These are phyloP conservation scores for Phaffomyces antillensis DNA, from an alignment of 805 yeast species.

Conservation along the genomic window DNA sequence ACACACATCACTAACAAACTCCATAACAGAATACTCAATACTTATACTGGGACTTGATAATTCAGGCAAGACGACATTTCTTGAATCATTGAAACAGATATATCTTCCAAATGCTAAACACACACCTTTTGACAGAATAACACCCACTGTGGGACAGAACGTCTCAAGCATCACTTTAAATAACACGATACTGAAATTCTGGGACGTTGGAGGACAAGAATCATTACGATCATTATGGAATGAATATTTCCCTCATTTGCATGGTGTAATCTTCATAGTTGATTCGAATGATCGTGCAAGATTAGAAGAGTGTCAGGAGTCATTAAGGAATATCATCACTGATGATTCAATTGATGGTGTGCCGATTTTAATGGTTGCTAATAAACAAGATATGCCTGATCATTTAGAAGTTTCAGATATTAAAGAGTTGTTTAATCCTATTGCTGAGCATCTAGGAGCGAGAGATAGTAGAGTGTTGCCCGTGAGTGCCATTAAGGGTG, in stretches of 20 bases:
- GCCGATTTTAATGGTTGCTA: constrained; percentile 91
- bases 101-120: constrained; percentile 41
- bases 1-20: not conserved
- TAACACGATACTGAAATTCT: constrained; percentile 51
- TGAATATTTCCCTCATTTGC: constrained; percentile 77
- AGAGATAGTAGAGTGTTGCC: constrained; percentile 88
- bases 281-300: constrained; percentile 85
- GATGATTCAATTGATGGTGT: constrained; percentile 64
- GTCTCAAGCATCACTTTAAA: constrained; percentile 38
- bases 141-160: constrained; percentile 96
- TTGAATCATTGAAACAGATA: constrained; percentile 56
- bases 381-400: constrained; percentile 78
- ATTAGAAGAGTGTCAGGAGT: constrained; percentile 73
- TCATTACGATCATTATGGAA: constrained; percentile 82
- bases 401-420: constrained; percentile 71
- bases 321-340: constrained; percentile 47
- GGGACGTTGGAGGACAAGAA: constrained; percentile 97
- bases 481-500: constrained; percentile 70
- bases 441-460: constrained; percentile 80
- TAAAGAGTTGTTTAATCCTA: constrained; percentile 74
- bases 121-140: constrained; percentile 51
- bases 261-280: constrained; percentile 86
- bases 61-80: constrained; percentile 88
- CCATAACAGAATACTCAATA: constrained; percentile 51
- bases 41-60: constrained; percentile 87